phyloP scores from a whole-genome alignment of 148 eudicot species.

The Chenopodium suecicum region DNA sequence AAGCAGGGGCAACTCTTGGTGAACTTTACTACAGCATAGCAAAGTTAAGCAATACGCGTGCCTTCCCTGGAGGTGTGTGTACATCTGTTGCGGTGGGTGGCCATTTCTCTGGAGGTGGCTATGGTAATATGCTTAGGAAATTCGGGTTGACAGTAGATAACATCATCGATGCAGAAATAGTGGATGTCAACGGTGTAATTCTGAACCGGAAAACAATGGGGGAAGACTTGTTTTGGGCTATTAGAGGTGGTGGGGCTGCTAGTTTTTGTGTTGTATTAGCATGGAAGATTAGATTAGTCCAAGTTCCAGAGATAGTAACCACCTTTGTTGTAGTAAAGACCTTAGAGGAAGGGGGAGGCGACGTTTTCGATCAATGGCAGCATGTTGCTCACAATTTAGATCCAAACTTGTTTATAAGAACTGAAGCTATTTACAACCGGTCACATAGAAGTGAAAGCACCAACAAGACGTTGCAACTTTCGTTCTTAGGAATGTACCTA shows the following conservation, averaged over 20 bases:
- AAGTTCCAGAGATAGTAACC: conserved; percentile 35
- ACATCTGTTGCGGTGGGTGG: conserved; percentile 41
- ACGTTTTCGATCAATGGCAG: conserved; percentile 41
- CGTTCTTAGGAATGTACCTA: conserved; percentile 31
- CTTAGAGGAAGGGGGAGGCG: conserved; percentile 27
- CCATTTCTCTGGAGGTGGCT: conserved; percentile 42
- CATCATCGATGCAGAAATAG: conserved; percentile 36
- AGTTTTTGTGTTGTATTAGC: conserved; percentile 37
- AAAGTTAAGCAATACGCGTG: conserved; percentile 35
- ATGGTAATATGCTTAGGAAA: conserved; percentile 43
- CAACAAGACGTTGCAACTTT: conserved; percentile 20
- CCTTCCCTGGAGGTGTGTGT: conserved; percentile 46
- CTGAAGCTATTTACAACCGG: not conserved
- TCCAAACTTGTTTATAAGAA: conserved; percentile 36
- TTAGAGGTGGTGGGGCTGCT: conserved; percentile 43
- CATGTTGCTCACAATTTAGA: conserved; percentile 29
- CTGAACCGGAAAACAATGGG: conserved; percentile 34
- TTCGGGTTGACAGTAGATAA: conserved; percentile 38
- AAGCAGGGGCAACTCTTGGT: conserved; percentile 41
- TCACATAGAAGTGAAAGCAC: not conserved
- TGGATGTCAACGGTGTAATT: conserved; percentile 31
- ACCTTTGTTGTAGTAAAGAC: conserved; percentile 26
- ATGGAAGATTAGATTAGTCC: conserved; percentile 36
- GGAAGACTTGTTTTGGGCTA: conserved; percentile 50
- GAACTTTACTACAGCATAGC: conserved; percentile 40